Evolutionary conservation across 2,329 filamentous ascomycete species (phyloP).

Genomic region (Exophiala bonariae): DNA sequence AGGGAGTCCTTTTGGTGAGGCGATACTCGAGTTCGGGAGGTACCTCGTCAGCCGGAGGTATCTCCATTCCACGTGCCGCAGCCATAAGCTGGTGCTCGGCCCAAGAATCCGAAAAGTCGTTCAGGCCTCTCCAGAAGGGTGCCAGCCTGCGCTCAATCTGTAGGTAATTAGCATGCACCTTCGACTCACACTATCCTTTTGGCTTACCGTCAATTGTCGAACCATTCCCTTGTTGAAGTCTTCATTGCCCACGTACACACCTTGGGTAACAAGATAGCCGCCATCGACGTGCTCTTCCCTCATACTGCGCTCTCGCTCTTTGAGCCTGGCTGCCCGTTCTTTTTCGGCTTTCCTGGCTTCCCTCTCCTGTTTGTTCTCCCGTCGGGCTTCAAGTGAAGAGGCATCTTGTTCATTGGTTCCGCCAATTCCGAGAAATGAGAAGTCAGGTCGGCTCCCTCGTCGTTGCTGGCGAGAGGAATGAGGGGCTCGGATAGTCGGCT

Average conservation of each 20-base stretch:
- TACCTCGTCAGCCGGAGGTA: slow-evolving; percentile 81
- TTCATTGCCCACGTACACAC: slow-evolving; percentile 86
- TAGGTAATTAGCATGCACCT: not conserved
- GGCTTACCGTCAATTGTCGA: slow-evolving; percentile 79
- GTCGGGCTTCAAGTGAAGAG: slow-evolving; percentile 59
- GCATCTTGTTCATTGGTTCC: slow-evolving; percentile 50
- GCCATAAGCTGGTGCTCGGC: slow-evolving; percentile 94
- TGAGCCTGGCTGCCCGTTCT: slow-evolving; percentile 71
- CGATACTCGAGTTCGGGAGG: slow-evolving; percentile 65
- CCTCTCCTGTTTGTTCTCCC: slow-evolving; percentile 87
- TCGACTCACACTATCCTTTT: too few relatives aligned
- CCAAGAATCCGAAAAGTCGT: slow-evolving; percentile 87
- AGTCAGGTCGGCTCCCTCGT: slow-evolving; percentile 57
- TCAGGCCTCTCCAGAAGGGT: slow-evolving; percentile 91
- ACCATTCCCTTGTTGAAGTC: slow-evolving; percentile 90
- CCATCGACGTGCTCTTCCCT: slow-evolving; percentile 91
- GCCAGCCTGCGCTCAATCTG: slow-evolving; percentile 91
- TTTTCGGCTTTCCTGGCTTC: slow-evolving; percentile 83
- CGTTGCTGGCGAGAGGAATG: slow-evolving; percentile 45
- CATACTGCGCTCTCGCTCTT: slow-evolving; percentile 88
- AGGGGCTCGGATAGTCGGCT: slow-evolving; percentile 14
- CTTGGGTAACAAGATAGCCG: slow-evolving; percentile 89
- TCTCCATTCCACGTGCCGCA: slow-evolving; percentile 76
- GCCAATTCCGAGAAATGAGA: slow-evolving; percentile 60
- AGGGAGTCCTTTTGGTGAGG: slow-evolving; percentile 49